Base-by-base conservation (phyloP, 495 filamentous ascomycete genomes). In the Aspergillus mulundensis region DNA sequence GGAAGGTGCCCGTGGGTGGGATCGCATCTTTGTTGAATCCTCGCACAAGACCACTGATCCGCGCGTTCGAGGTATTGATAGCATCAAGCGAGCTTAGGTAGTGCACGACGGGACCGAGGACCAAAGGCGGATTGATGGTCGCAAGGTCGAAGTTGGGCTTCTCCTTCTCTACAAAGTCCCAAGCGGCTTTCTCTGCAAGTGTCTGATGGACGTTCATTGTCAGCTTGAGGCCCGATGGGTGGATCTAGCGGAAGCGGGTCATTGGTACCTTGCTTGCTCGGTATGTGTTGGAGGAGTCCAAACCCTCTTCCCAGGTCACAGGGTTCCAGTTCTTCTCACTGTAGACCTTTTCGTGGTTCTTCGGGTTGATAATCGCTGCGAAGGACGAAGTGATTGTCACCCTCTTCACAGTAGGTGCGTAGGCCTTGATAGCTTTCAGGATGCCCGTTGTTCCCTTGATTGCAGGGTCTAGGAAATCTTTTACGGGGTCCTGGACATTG, bases 371-470 rank as follows among this genome's bases (percentile, higher is more conserved):
- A 56, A 95, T 87, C 18, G 88, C 77, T 7, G 91, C 92, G 70
- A 93, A 96, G 15, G 89, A 94, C 25, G 85, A 89, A 1, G 91
- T 96, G 60, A 96, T 81, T 45, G 92, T 85, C 11, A 96, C 88
- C 51, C 86, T 78, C 71, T 89, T 91, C 38, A 96, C 91, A 0
- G 72, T 70, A 0, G 91, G 90, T 0, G 90, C 90, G 56, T 80
- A 76, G 49, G 83, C 82, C 67, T 88, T 86, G 66, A 93, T 81
- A 14, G 89, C 86, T 57, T 82, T 81, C 42, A 97, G 73, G 52
- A 97, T 84, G 12, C 84, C 82, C 0, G 85, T 90, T 5, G 92
- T 97, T 40, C 93, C 93, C 64, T 86, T 87, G 57, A 95, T 79
- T 0, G 91, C 91, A 0, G 91, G 90, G 59, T 94, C 88, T 42